Evolutionary conservation across 2,329 filamentous ascomycete genomes (phyloP), one percentile per base, ranked within the genome.

Genomic region (Cercospora sp.): DNA sequence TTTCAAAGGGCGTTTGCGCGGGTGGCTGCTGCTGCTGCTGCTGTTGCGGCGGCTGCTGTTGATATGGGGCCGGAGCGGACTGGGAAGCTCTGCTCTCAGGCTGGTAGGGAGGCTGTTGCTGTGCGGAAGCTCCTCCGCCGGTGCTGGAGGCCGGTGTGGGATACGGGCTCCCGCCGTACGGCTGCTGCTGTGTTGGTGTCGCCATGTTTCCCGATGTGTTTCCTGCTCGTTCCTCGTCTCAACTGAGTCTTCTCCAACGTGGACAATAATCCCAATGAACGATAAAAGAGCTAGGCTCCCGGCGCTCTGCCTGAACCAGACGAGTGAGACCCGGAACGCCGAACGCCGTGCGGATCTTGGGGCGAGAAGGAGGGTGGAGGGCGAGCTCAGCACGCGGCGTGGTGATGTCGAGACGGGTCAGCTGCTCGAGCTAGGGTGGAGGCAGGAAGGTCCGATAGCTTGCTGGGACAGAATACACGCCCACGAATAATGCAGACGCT

Each of bases 1-100:
- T 92, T 84, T 99, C 95, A 82, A 97, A 78, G 53, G 70, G 69
- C 45, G 67, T 70, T 49, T 68, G 66, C 32, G 70, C 66, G 88
- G 83, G 55, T 51, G 67, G 69, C 59, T 70, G 70, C 65, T 70
- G 71, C 65, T 24, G 24, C 24, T 69, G 71, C 45, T 57, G 70
- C 55, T 70, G 71, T 61, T 69, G 71, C 45, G 57, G 70, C 58
- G 55, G 69, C 65, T 69, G 70, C 53, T 43, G 65, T 62, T 69
- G 65, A 43, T 72, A 70, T 34, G 70, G 65, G 40, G 66, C 65
- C 18, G 70, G 55, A 43, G 66, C 67, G 43, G 71, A 71, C 61
- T 66, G 66, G 51, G 71, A 63, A 49, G 66, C 55, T 65, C 72
- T 65, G 51, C 62, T 65, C 26, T 72, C 71, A 28, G 71, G 71